phyloP scores from a whole-genome alignment of 805 yeast species.

The Candida pseudofarinosa region DNA sequence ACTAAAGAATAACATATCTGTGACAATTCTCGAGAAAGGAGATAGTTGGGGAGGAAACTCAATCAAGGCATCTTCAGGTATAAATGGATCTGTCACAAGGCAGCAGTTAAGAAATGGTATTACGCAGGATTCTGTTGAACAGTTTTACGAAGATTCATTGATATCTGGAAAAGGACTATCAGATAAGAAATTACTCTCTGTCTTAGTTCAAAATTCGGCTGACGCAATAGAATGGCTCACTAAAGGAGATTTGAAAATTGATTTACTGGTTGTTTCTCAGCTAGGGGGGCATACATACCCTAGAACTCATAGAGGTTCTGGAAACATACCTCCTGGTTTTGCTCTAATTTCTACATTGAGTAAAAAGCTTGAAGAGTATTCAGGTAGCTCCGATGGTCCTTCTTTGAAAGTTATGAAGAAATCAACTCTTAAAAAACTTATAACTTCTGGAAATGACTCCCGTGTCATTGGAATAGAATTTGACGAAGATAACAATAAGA shows the following conservation, averaged over 20 bases:
- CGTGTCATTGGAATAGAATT: conserved; percentile 43
- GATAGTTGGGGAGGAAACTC: conserved; percentile 55
- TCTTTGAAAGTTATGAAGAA: conserved; percentile 13
- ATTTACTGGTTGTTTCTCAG: conserved; percentile 27
- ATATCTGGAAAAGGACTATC: conserved; percentile 30
- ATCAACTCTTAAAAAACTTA: conserved; percentile 12
- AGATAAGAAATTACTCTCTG: conserved; percentile 20
- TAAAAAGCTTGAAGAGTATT: conserved; percentile 28
- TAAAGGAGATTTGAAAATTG: conserved; percentile 18
- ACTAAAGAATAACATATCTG: conserved; percentile 33
- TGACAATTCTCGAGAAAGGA: conserved; percentile 47
- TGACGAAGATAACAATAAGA: conserved; percentile 17
- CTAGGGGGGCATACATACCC: conserved; percentile 40
- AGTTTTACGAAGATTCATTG: conserved; percentile 27
- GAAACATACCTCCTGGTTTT: conserved; percentile 55
- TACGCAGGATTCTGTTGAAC: conserved; percentile 20
- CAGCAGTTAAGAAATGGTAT: conserved; percentile 16
- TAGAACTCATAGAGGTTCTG: conserved; percentile 37
- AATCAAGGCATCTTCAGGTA: conserved; percentile 59
- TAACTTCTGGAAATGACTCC: conserved; percentile 21
- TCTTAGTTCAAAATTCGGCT: conserved; percentile 22
- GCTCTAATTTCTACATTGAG: conserved; percentile 49
- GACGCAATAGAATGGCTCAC: conserved; percentile 33
- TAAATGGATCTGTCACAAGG: conserved; percentile 40
- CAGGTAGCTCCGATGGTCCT: conserved; percentile 18